Evolutionary conservation across 2,329 filamentous ascomycete genomes (phyloP).

Genomic region (Blastomyces parvus): DNA sequence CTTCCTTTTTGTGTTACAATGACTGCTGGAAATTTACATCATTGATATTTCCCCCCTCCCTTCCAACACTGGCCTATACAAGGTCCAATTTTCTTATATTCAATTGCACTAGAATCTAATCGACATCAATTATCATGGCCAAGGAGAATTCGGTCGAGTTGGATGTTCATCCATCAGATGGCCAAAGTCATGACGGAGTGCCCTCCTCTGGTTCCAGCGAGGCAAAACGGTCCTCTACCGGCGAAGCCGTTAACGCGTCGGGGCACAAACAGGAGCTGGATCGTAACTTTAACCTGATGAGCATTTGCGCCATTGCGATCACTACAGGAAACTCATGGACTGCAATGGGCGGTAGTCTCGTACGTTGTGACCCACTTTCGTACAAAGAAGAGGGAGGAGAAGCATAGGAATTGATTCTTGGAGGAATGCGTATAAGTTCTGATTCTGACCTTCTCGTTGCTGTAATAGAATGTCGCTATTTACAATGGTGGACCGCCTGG

Average conservation of each 20-base stretch:
- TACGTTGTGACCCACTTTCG: slow-evolving; percentile 36
- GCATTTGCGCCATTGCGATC: slow-evolving; percentile 50
- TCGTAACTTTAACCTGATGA: slow-evolving; percentile 52
- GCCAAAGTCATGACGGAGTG: slow-evolving; percentile 2
- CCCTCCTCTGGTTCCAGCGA: slow-evolving; percentile 10
- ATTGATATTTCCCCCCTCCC: not conserved
- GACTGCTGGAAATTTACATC: not conserved
- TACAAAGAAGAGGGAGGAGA: not conserved
- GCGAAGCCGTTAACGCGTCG: slow-evolving; percentile 51
- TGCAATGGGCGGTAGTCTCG: slow-evolving; percentile 52
- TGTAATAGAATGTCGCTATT: slow-evolving; percentile 40
- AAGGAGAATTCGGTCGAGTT: slow-evolving; percentile 6
- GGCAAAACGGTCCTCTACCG: slow-evolving; percentile 24
- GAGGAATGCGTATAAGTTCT: slow-evolving; percentile 2
- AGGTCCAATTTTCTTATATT: not conserved
- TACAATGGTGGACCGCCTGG: slow-evolving; percentile 54
- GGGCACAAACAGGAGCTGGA: slow-evolving; percentile 55
- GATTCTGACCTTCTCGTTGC: slow-evolving; percentile 11
- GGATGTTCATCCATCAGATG: not conserved
- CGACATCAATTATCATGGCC: not conserved
- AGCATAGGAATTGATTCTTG: not conserved
- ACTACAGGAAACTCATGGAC: slow-evolving; percentile 59
- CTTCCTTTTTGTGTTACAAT: not conserved
- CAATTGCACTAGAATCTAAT: not conserved
- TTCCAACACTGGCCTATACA: not conserved